Conservation (phyloP, 139 green algal species). For the Chlamydomonas urium region DNA sequence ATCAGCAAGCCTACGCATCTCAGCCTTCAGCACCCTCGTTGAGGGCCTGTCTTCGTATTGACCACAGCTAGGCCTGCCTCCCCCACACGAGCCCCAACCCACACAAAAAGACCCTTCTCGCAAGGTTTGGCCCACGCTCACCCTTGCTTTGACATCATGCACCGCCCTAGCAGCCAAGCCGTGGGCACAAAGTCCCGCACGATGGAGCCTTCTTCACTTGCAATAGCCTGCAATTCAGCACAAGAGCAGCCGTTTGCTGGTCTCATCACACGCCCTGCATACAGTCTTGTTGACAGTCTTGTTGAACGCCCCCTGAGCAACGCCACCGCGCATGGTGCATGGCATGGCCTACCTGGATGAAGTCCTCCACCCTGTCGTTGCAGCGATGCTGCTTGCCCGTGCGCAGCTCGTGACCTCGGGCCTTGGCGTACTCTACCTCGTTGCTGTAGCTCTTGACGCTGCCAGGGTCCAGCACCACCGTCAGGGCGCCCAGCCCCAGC, state of each 20-base stretch:
- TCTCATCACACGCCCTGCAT: too few relatives aligned
- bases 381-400: not conserved
- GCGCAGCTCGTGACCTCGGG: not conserved
- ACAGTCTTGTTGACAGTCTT: too few relatives aligned
- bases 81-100: too few relatives aligned
- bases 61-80: too few relatives aligned
- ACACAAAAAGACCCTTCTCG: too few relatives aligned
- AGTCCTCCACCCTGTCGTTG: slow-evolving; percentile 6
- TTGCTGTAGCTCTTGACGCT: slow-evolving; percentile 6
- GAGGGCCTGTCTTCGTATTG: too few relatives aligned
- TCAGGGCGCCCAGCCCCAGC: not conserved
- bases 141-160: slow-evolving; percentile 6
- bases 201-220: not conserved
- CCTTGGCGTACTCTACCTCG: slow-evolving; percentile 7
- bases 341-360: slow-evolving; percentile 2
- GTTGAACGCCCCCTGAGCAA: too few relatives aligned
- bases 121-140: not conserved
- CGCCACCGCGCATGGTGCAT: too few relatives aligned
- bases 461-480: slow-evolving; percentile 3
- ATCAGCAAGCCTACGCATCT: too few relatives aligned
- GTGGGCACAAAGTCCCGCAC: not conserved
- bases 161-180: not conserved
- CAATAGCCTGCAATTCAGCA: slow-evolving; percentile 3
- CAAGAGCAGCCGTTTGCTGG: too few relatives aligned
- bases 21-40: too few relatives aligned